Evolutionary conservation across 2,329 filamentous ascomycete genomes (phyloP).

Genomic region (Cordyceps sp.): DNA sequence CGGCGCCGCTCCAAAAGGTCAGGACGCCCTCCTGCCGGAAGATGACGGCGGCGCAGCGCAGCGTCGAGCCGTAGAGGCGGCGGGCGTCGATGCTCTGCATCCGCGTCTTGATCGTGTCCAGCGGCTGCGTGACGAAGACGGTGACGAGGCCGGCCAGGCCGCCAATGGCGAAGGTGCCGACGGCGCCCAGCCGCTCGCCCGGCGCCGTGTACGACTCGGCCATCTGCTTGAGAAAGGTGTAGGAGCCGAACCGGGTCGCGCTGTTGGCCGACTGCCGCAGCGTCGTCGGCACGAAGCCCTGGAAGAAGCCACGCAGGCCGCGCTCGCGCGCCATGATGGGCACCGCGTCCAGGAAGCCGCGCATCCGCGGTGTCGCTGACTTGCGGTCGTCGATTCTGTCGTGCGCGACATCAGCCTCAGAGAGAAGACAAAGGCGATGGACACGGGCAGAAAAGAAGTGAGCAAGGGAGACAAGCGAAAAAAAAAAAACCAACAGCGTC

Average conservation of each 20-base stretch:
- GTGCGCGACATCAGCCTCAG: too few relatives aligned
- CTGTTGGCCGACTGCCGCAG: conserved; percentile 90
- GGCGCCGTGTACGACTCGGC: conserved; percentile 85
- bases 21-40: conserved; percentile 77
- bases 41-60: conserved; percentile 68
- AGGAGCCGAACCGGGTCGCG: conserved; percentile 77
- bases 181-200: conserved; percentile 79
- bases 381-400: conserved; percentile 93
- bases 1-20: conserved; percentile 86
- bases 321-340: conserved; percentile 76
- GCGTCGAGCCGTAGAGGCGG: conserved; percentile 68
- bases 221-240: conserved; percentile 78
- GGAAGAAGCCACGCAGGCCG: conserved; percentile 84
- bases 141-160: conserved; percentile 82
- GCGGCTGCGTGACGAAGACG: conserved; percentile 56
- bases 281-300: conserved; percentile 89
- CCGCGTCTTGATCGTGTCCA: conserved; percentile 91
- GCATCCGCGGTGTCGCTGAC: conserved; percentile 65
- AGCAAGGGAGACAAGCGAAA: too few relatives aligned
- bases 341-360: conserved; percentile 81
- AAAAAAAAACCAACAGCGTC: conserved; percentile 41
- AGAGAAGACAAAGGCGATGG: neutral
- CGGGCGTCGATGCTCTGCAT: conserved; percentile 94
- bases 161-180: conserved; percentile 82
- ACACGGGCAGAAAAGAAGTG: neutral